Conservation (phyloP, 768 basidiomycete genomes). For the Tulasnella sp. region DNA sequence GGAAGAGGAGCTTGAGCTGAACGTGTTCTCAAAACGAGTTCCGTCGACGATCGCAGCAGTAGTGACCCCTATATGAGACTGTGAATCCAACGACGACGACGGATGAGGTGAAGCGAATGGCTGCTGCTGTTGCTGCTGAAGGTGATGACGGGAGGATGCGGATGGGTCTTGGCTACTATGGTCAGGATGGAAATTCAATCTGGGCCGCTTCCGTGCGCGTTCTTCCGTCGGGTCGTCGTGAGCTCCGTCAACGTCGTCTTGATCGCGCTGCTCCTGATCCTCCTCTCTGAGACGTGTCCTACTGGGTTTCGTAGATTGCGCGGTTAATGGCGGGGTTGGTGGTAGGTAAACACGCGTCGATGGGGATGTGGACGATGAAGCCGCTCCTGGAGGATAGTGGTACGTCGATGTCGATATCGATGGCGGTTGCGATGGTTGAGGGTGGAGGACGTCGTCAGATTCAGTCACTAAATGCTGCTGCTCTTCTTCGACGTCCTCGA, state of each 20-base stretch:
- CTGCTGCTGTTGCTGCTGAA: not conserved
- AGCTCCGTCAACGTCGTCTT: not conserved
- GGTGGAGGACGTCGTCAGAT: too few species aligned
- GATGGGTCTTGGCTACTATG: constrained; percentile 1
- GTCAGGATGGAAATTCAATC: constrained; percentile 6
- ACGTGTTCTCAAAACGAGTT: not conserved
- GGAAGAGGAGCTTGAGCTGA: not conserved
- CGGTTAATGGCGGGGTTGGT: too few species aligned
- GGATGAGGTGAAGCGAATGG: not conserved
- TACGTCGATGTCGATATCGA: too few species aligned
- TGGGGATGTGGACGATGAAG: not conserved
- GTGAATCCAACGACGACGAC: not conserved
- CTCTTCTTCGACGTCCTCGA: too few species aligned
- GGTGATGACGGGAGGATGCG: not conserved
- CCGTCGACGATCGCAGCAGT: not conserved
- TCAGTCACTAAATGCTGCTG: too few species aligned
- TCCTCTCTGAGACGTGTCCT: too few species aligned
- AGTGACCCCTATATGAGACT: not conserved
- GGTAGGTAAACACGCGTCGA: not conserved
- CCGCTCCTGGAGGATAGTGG: too few species aligned
- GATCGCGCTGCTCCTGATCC: too few species aligned
- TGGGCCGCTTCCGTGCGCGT: constrained; percentile 12
- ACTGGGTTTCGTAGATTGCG: too few species aligned
- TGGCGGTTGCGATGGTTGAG: too few species aligned
- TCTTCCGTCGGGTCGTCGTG: not conserved